Conservation (phyloP, 2,329 filamentous ascomycete genomes). For the Exophiala bonariae region DNA sequence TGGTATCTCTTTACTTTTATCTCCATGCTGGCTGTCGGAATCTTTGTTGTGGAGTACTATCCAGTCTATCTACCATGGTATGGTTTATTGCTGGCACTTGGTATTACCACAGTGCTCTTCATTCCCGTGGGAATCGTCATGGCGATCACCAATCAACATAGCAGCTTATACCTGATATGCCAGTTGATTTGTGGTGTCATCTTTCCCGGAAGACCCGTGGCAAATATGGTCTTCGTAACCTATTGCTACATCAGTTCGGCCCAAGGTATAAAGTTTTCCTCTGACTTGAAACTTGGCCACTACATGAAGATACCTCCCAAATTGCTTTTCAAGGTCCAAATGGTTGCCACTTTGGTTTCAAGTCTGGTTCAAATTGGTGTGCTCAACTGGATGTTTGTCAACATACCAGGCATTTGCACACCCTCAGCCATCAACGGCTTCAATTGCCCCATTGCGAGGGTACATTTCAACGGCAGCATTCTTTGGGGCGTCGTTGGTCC, state of each 20-base stretch:
- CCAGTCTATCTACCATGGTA: slow-evolving; percentile 85
- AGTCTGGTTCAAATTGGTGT: slow-evolving; percentile 80
- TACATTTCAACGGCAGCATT: slow-evolving; percentile 88
- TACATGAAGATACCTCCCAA: slow-evolving; percentile 64
- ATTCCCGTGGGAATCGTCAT: slow-evolving; percentile 91
- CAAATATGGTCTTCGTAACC: slow-evolving; percentile 91
- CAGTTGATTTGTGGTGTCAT: slow-evolving; percentile 79
- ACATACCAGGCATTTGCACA: slow-evolving; percentile 77
- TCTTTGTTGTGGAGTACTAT: slow-evolving; percentile 82
- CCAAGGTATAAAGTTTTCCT: slow-evolving; percentile 85
- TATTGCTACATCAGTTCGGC: slow-evolving; percentile 88
- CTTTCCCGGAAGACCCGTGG: slow-evolving; percentile 81
- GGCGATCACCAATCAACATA: slow-evolving; percentile 89
- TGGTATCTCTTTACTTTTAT: slow-evolving; percentile 80
- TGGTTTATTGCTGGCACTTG: slow-evolving; percentile 74
- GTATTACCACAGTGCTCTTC: slow-evolving; percentile 77
- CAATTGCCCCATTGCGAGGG: slow-evolving; percentile 80
- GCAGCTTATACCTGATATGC: slow-evolving; percentile 81
- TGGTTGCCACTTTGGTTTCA: slow-evolving; percentile 64
- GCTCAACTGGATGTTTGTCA: slow-evolving; percentile 85
- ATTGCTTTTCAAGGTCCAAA: slow-evolving; percentile 60
- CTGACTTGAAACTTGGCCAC: slow-evolving; percentile 74
- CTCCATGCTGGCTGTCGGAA: slow-evolving; percentile 74
- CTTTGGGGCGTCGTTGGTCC: slow-evolving; percentile 89
- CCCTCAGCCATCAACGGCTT: slow-evolving; percentile 80